Evolutionary conservation across 352 stramenopile genomes (phyloP), one percentile per base, ranked within the genome.

Genomic region (Peronospora destructor): DNA sequence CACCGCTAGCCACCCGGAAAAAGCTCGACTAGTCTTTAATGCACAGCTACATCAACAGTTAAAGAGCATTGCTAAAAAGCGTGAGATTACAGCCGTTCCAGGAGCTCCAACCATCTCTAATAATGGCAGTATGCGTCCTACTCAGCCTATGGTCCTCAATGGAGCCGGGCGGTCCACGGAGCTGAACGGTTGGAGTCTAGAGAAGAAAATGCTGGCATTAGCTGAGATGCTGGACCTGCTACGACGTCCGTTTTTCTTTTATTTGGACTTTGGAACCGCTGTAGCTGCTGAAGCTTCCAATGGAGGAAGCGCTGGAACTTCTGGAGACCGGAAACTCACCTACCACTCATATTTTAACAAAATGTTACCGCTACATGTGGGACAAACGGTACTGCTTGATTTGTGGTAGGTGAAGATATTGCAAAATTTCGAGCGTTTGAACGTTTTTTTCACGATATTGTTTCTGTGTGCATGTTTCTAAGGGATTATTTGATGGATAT

Each of bases 401-500:
- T 55, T 91, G 19, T 91, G 79, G 76, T 84, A 58, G 44, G 69
- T 52, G 25, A 34, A 16, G 47, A 12, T 32, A 12, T 6, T 48
- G 35, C 17, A 39, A 47, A 40, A 30, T 45, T 44, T 16, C 19
- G 19, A 11, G 28, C 23, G 44, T 29, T 34, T 13, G 17, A n/a
- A 10, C 5, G 12, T 34, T 25, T 12, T 51, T 35, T 49, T 34
- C 7, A 35, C 21, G 17, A 41, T 16, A 8, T 17, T 38, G 17
- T 29, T 41, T 43, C 47, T 53, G 42, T 58, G 16, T 17, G 42
- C 23, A 13, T 41, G 12, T 10, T n/a, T 34, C 6, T 16, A 45
- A 84, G 73, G 76, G 71, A 77, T 41, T 91, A 88, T 47, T 55
- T 89, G 23, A 75, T 93, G 64, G 79, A 93, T 53, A 87, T 89